A percentile compares a stretch with the other conserved stretches of the same genome.
These are phyloP conservation scores for Cyberlindnera saturnus DNA, from an alignment of 805 yeast genomes.

Conservation along the genomic window DNA sequence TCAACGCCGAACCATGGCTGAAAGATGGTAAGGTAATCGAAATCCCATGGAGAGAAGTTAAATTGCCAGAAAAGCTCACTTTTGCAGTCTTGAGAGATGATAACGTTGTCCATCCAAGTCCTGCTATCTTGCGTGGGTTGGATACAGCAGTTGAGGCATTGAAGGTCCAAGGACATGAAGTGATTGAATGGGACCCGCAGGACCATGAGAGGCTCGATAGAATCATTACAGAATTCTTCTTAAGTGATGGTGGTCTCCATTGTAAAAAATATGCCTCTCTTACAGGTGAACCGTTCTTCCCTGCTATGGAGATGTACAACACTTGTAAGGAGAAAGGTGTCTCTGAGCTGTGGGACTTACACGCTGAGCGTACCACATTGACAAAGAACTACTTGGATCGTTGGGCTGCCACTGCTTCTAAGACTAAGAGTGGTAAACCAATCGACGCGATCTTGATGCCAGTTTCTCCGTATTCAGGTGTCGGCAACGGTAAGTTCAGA, in stretches of 20 bases:
- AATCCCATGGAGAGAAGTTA: constrained; percentile 36
- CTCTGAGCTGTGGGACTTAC: constrained; percentile 37
- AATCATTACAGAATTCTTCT: constrained; percentile 30
- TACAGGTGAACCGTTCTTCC: constrained; percentile 41
- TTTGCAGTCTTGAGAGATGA: constrained; percentile 39
- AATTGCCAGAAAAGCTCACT: constrained; percentile 31
- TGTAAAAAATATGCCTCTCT: constrained; percentile 27
- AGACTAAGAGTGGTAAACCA: constrained; percentile 32
- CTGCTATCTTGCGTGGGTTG: constrained; percentile 44
- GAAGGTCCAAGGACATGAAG: constrained; percentile 42
- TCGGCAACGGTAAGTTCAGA: constrained; percentile 21
- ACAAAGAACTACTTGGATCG: constrained; percentile 34
- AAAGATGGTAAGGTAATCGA: constrained; percentile 35
- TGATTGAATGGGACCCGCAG: constrained; percentile 42
- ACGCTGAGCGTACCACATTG: constrained; percentile 33
- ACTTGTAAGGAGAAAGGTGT: constrained; percentile 30
- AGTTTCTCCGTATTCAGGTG: constrained; percentile 29
- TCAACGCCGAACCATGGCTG: constrained; percentile 35
- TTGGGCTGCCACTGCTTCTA: constrained; percentile 33
- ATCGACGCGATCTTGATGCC: constrained; percentile 46
- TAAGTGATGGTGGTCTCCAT: constrained; percentile 34
- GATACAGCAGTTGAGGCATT: constrained; percentile 26
- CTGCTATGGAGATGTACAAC: constrained; percentile 35
- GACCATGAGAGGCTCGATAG: constrained; percentile 30
- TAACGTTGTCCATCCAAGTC: constrained; percentile 39